Base-by-base conservation (phyloP, 2,329 filamentous ascomycete genomes). In the Fusarium tuaranense region DNA sequence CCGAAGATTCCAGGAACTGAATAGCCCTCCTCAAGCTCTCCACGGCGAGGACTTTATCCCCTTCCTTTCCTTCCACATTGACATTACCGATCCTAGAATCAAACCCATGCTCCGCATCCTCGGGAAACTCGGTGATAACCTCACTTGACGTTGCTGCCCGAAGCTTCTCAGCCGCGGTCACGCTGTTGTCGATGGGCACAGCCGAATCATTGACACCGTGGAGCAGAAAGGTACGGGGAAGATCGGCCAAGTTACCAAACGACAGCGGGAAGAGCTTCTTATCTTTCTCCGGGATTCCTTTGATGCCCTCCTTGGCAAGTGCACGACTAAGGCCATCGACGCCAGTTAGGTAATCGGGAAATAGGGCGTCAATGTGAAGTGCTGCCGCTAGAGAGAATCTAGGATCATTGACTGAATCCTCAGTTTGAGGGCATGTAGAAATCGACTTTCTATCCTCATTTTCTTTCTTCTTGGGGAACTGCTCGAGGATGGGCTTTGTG, bases 311-410 rank as follows among this genome's bases (percentile, higher is more conserved):
- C 5, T 13, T 66, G 4, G 64, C 68, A 4, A 78, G 67, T 3
- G 62, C 60, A 0, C 41, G 67, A 7, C 72, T 67, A 0, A 78
- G 60, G 0, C 74, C 76, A 0, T 65, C 32, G 2, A 76, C 2
- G 0, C 76, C 76, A 0, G 76, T 74, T 14, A 78, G 70, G 25
- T 78, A 78, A 14, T 78, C 76, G 3, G 71, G 74, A n/a, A 76
- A 74, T 0, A 77, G 39, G 0, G 70, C 76, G 2, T 77, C 69
- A 1, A 78, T 46, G 5, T 78, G 76, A 2, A 78, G 57, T 18
- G 76, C 76, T 7, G 74, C 65, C 0, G 63, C n/a, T 4, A 78
- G 30, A 2, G 41, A 27, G n/a, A 70, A 60, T 0, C 76, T 41
- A 0, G 48, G 44, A 14, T 72, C 67, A 13, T 60, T n/a, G 12